A percentile compares a stretch with the other conserved stretches of the same genome.
Conservation (phyloP, 2,329 filamentous ascomycete species). For the Colletotrichum liriopes region DNA sequence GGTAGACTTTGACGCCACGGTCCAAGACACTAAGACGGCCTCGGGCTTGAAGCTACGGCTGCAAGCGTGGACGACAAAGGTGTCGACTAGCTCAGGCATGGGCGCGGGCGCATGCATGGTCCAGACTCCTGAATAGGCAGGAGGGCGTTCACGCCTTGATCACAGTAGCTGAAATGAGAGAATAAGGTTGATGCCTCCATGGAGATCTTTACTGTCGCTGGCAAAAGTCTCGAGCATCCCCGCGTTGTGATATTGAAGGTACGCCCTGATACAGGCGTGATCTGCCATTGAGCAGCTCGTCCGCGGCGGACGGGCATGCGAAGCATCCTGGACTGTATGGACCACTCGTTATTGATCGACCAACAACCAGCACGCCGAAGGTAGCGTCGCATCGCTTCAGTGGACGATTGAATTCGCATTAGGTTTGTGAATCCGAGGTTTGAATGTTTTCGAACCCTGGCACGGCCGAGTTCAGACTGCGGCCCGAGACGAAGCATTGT, state of each 20-base stretch:
- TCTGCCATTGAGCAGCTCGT: neutral
- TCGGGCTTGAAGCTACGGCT: neutral
- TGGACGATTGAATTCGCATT: neutral
- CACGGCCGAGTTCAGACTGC: neutral
- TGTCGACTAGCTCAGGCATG: slow-evolving; percentile 8
- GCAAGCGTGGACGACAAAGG: slow-evolving; percentile 25
- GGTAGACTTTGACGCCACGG: slow-evolving; percentile 21
- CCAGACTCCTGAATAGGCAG: neutral
- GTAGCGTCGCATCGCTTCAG: neutral
- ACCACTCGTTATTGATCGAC: neutral
- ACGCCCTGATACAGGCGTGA: too few relatives aligned
- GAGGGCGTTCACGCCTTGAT: neutral
- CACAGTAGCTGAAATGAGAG: neutral
- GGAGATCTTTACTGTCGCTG: neutral
- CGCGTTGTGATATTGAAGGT: too few relatives aligned
- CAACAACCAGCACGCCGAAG: neutral
- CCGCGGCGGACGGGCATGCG: neutral
- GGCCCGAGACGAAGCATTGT: neutral
- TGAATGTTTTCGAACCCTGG: neutral
- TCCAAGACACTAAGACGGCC: slow-evolving; percentile 6
- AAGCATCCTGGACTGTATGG: neutral
- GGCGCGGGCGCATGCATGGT: neutral
- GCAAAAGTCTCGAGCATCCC: neutral
- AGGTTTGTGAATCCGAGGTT: neutral
- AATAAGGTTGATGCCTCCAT: neutral